phyloP scores from a whole-genome alignment of 148 eudicot genomes.

The Diospyros kaki region DNA sequence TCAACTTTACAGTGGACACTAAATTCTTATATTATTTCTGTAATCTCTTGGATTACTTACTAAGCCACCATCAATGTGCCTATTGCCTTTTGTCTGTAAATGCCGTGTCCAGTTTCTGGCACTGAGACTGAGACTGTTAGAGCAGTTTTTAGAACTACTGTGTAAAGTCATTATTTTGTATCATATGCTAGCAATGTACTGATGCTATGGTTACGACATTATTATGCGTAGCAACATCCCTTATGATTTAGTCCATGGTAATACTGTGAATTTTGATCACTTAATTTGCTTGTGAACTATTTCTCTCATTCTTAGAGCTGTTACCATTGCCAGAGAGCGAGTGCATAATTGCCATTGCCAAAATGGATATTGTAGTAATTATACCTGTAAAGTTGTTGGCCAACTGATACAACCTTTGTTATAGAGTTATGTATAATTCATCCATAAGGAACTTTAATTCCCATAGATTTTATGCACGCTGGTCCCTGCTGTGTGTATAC shows the following conservation, averaged over 20 bases:
- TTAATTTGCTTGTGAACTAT: not conserved
- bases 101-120: not conserved
- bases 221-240: not conserved
- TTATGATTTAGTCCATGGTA: no score
- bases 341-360: no score
- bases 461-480: no score
- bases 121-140: not conserved
- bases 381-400: no score
- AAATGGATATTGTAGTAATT: no score
- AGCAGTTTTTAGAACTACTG: not conserved
- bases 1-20: not conserved
- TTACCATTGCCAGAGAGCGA: no score
- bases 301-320: not conserved
- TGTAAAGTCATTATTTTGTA: not conserved
- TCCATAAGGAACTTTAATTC: no score
- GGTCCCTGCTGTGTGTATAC: no score
- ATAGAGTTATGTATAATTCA: no score
- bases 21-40: not conserved
- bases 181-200: not conserved
- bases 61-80: not conserved
- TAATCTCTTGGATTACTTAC: not conserved
- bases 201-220: not conserved
- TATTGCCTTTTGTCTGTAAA: not conserved
- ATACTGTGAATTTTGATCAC: not conserved
- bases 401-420: no score